Evolutionary conservation across 768 basidiomycete species (phyloP), one percentile per base, ranked within the genome.

Genomic region (Boletus bicolor): DNA sequence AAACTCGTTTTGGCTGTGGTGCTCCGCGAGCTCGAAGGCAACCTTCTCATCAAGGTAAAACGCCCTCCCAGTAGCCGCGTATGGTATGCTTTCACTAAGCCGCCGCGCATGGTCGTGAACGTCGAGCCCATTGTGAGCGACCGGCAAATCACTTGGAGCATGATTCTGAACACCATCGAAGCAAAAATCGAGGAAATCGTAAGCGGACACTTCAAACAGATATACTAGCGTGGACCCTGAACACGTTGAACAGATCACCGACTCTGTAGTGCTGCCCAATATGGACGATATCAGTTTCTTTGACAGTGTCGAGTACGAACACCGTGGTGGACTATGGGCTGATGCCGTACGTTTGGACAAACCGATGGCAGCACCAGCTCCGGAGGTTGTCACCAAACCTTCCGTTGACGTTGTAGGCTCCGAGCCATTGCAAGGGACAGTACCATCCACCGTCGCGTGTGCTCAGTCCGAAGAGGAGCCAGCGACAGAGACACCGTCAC

Each of bases 201-300:
- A 67, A 69, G 82, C 79, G 76, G 12, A 44, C 7, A 7, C 28
- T 35, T 11, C 34, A 44, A 26, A 15, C 58, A 4, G 11, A 17
- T 41, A 15, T 24, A 19, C 9, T n/a, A 30, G 7, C n/a, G 12
- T 67, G 92, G 91, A 86, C 93, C 51, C 82, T 86, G 90, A 97
- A 39, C 28, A 28, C 42, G 38, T 56, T 51, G n/a, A 30, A 17
- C 64, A 98, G 95, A 91, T 98, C 54, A 81, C 84, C 63, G 96
- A 99, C 62, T 94, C 94, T 0, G 82, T 98, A 19, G 97, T 99
- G 19, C 75, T 95, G 69, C 97, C 97, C 6, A 92, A 97, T 73
- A 97, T 98, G 93, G 97, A 99, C 70, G 97, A 99, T 65, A 89
- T 98, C 56, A 80, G 94, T 12, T 98, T 94, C 79, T 98, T 96